Evolutionary conservation across 2,329 filamentous ascomycete genomes (phyloP), one percentile per base, ranked within the genome.

Genomic region (Aspergillus sp.): DNA sequence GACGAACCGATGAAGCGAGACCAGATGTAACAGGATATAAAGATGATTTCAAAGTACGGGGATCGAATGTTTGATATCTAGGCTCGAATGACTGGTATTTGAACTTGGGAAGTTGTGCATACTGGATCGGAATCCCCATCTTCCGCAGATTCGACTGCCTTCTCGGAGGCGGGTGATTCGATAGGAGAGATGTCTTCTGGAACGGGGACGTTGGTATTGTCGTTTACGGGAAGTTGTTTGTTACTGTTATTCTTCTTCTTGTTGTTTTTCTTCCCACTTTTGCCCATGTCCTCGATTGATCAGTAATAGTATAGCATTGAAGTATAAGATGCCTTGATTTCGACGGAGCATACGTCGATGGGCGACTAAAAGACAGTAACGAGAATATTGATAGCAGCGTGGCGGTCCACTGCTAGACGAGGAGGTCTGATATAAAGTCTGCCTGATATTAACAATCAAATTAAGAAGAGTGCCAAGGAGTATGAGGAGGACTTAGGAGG

Each of bases 21-120:
- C 19, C 47, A 58, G 57, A 49, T 54, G 52, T 48, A 48, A 70
- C 61, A 57, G 64, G 61, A 57, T 68, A 63, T 53, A 55, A 62
- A 56, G 60, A 62, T 52, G 61, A 70, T 55, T 59, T 51, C 45
- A 62, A 52, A 53, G 67, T 67, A 51, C 61, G 52, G 59, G 51
- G 62, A 58, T 73, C 68, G 60, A 65, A 71, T 42, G 66, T 67
- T 60, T 71, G 68, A 59, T 71, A 73, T 52, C 65, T 61, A 64
- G 57, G 54, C 53, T 69, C 61, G 57, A 67, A 62, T 46, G 58
- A 63, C 56, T 70, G 67, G 61, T 72, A 73, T 54, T 66, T 52
- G 61, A 64, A 72, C 47, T 53, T 52, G 59, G 68, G 63, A 61
- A 71, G 52, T 47, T 67, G 49, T 63, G 69, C 70, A 66, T 73